Evolutionary conservation across 2,329 filamentous ascomycete species (phyloP).

Genomic region (Leptodontidium sp.): DNA sequence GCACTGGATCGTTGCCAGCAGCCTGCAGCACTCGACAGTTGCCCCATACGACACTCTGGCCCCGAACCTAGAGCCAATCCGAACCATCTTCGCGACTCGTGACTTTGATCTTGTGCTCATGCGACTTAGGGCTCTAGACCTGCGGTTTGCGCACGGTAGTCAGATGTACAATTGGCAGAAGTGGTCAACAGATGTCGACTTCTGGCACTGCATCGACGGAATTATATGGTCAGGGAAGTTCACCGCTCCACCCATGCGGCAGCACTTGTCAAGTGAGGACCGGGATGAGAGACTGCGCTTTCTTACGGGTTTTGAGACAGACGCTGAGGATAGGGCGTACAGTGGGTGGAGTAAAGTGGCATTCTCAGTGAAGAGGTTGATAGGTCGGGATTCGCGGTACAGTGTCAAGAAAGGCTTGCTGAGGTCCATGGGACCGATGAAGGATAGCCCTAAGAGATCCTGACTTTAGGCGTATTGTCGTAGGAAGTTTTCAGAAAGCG

Average conservation of each 20-base stretch:
- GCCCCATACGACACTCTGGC: not conserved
- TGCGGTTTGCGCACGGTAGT: not conserved
- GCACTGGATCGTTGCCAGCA: no score
- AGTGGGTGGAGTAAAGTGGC: not conserved
- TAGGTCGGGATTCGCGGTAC: not conserved
- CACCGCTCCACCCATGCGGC: no score
- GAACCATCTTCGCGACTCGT: not conserved
- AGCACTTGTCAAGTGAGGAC: slow-evolving; percentile 2
- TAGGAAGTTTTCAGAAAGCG: not conserved
- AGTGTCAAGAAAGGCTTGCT: not conserved
- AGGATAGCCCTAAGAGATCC: no score
- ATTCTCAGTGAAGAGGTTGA: no score
- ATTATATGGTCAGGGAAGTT: no score
- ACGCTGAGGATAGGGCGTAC: not conserved
- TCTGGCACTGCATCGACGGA: no score
- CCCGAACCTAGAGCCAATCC: not conserved
- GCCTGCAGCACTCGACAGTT: not conserved
- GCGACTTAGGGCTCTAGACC: not conserved
- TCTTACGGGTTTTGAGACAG: not conserved
- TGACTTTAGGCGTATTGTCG: no score
- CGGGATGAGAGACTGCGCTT: not conserved
- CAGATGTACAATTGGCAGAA: slow-evolving; percentile 11
- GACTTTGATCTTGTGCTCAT: not conserved
- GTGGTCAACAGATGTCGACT: not conserved
- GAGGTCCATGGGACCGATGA: not conserved